Conservation (phyloP, 2,329 filamentous ascomycete species). For the Colletotrichum euphorbiae region DNA sequence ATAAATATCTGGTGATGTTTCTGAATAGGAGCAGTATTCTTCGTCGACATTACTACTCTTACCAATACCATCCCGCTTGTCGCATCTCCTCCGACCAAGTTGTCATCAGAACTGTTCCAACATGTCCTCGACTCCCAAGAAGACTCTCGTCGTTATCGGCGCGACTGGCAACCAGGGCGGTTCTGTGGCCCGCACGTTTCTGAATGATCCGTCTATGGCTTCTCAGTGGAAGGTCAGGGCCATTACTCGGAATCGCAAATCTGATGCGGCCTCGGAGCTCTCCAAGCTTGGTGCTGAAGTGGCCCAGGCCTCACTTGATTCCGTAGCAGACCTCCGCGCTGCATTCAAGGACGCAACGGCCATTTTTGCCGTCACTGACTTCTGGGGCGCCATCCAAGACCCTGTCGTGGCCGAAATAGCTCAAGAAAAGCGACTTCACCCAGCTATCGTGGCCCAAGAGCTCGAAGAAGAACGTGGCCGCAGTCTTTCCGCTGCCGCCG, state of each 20-base stretch:
- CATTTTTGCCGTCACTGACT: constrained; percentile 68
- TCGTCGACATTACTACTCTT: too few species aligned
- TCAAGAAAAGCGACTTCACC: not conserved
- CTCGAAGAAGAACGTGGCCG: constrained; percentile 63
- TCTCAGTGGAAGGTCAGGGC: constrained; percentile 50
- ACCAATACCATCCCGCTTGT: too few species aligned
- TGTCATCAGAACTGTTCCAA: not conserved
- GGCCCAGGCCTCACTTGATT: constrained; percentile 57
- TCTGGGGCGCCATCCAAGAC: constrained; percentile 63
- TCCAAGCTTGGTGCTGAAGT: constrained; percentile 54
- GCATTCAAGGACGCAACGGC: constrained; percentile 59
- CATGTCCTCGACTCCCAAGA: not conserved
- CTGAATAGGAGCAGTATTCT: too few species aligned
- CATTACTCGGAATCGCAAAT: constrained; percentile 58
- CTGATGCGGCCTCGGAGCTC: constrained; percentile 54
- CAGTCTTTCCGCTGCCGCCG: constrained; percentile 67
- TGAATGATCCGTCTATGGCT: not conserved
- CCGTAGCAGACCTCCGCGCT: constrained; percentile 50
- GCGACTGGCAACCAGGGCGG: constrained; percentile 25
- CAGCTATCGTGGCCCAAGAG: constrained; percentile 54
- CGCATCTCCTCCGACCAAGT: not conserved
- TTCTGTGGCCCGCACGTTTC: constrained; percentile 7
- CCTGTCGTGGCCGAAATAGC: constrained; percentile 48
- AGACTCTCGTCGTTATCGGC: constrained; percentile 16
- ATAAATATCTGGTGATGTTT: too few species aligned